A percentile compares a stretch with the other conserved stretches of the same genome.
phyloP scores from a whole-genome alignment of 2,329 filamentous ascomycete genomes.

The Xylaria sp. region DNA sequence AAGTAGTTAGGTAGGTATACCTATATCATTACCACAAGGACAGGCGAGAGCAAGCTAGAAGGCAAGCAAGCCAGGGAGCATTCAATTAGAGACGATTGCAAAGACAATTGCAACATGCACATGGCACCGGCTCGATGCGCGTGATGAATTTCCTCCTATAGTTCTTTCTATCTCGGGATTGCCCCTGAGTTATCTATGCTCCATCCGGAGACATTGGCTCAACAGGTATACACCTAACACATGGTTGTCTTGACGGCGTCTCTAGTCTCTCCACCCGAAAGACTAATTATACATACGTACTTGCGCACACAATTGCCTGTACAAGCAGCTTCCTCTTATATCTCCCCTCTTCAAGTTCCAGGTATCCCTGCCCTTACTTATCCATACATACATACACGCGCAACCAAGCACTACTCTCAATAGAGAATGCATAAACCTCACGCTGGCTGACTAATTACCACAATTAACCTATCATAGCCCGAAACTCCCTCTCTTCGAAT shows the following conservation, averaged over 20 bases:
- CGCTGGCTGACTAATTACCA: not conserved
- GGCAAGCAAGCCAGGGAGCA: conserved; percentile 8
- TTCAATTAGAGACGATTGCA: not conserved
- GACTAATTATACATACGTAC: not conserved
- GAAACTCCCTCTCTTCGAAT: conserved; percentile 31
- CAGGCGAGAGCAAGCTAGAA: conserved; percentile 2
- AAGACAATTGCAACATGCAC: not conserved
- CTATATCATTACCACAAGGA: not conserved
- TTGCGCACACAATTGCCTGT: too few relatives aligned
- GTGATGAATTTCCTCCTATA: not conserved
- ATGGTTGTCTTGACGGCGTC: not conserved
- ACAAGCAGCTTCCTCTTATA: too few relatives aligned
- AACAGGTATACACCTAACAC: not conserved
- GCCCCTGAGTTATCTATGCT: not conserved
- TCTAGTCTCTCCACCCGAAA: not conserved
- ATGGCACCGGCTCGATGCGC: not conserved
- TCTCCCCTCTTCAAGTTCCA: too few relatives aligned
- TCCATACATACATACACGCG: too few relatives aligned
- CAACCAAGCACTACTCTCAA: not conserved
- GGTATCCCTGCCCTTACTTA: too few relatives aligned
- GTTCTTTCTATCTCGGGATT: not conserved
- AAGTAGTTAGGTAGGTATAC: not conserved
- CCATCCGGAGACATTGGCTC: not conserved
- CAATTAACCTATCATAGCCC: conserved; percentile 2
- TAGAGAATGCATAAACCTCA: not conserved